Percentiles rank a stretch among this genome's conserved stretches.
These are phyloP conservation scores for Lactarius evosmus DNA, from an alignment of 768 basidiomycete genomes.

Conservation along the genomic window DNA sequence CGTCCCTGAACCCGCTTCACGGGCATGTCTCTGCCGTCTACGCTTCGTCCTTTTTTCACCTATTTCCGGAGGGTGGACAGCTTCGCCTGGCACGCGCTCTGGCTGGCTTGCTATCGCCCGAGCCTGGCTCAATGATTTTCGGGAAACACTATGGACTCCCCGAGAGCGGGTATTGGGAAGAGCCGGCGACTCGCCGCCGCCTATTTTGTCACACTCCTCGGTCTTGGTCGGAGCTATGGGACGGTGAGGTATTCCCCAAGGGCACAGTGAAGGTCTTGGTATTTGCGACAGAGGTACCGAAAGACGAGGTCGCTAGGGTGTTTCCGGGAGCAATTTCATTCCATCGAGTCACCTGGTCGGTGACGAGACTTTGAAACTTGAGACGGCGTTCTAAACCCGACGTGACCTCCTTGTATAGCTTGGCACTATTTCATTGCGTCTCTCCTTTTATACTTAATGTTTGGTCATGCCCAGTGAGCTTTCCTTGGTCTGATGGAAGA, in stretches of 20 bases:
- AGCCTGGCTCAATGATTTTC: constrained; percentile 46
- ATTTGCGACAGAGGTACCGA: neutral
- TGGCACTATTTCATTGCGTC: neutral
- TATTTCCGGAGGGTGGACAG: constrained; percentile 45
- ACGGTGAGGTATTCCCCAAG: constrained; percentile 37
- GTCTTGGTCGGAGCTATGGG: constrained; percentile 40
- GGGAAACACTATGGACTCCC: constrained; percentile 40
- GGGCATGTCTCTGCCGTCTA: constrained; percentile 50
- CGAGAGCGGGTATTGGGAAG: constrained; percentile 33
- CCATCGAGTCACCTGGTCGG: neutral
- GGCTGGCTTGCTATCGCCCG: constrained; percentile 42
- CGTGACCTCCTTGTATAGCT: neutral
- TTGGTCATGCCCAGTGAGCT: neutral
- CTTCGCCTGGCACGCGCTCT: constrained; percentile 41
- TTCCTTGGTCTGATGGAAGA: neutral
- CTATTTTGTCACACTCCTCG: constrained; percentile 38
- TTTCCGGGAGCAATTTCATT: neutral
- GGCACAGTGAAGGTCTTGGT: constrained; percentile 36
- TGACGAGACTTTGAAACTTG: constrained; percentile 3
- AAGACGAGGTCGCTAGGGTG: neutral
- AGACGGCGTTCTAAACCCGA: neutral
- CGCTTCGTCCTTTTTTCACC: constrained; percentile 48
- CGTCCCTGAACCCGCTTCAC: constrained; percentile 44
- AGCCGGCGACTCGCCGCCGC: neutral
- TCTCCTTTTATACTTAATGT: neutral